Conservation (phyloP, 148 eudicot species). For the Rhododendron vialii region DNA sequence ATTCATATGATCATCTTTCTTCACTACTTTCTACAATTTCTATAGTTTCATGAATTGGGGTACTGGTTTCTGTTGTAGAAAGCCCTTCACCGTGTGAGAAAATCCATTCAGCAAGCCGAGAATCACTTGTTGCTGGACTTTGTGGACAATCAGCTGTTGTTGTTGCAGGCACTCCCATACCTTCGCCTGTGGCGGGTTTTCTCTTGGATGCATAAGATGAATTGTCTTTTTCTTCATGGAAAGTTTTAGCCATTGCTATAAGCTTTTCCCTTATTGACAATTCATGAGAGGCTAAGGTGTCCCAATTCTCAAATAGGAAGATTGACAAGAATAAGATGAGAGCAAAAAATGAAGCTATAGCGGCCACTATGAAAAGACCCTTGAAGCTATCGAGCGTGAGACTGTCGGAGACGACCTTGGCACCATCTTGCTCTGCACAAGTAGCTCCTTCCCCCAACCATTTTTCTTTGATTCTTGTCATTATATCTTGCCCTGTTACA, state of each 20-base stretch:
- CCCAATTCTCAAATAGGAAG: constrained; percentile 25
- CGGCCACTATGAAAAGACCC: constrained; percentile 42
- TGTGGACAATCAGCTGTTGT: not conserved
- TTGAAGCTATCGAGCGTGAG: constrained; percentile 30
- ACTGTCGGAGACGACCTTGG: constrained; percentile 16
- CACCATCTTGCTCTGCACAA: constrained; percentile 12
- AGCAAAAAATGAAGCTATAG: constrained; percentile 22
- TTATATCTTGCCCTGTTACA: constrained; percentile 36
- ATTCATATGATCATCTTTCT: not conserved
- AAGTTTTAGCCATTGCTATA: constrained; percentile 15
- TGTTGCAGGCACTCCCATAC: not conserved
- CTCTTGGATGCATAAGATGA: constrained; percentile 8
- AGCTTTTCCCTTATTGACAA: constrained; percentile 23
- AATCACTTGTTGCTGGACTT: constrained; percentile 17
- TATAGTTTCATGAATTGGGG: constrained; percentile 14
- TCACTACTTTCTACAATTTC: not conserved
- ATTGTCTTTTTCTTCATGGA: constrained; percentile 22
- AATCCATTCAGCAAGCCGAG: constrained; percentile 4
- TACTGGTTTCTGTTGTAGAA: constrained; percentile 16
- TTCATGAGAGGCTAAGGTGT: constrained; percentile 20
- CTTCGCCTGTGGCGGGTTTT: not conserved
- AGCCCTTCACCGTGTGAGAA: constrained; percentile 18
- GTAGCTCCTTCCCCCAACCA: constrained; percentile 29
- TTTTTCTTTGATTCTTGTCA: constrained; percentile 32
- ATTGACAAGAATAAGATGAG: constrained; percentile 16